Evolutionary conservation across 805 yeast genomes (phyloP).

Genomic region (Saturnispora serradocipensis): DNA sequence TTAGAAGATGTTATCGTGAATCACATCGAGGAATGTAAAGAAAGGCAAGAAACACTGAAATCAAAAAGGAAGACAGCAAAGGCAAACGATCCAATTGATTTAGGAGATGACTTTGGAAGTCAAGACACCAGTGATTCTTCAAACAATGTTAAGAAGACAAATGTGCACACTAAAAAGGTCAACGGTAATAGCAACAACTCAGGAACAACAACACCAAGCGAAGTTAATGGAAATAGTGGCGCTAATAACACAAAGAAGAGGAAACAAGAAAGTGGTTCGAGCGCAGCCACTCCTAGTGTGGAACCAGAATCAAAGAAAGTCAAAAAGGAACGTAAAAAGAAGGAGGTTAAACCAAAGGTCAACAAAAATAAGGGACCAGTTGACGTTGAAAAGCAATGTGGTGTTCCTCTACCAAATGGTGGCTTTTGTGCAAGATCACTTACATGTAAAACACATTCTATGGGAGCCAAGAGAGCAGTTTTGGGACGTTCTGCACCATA

Average conservation of each 20-base stretch:
- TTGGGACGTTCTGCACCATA: conserved; percentile 89
- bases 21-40: conserved; percentile 34
- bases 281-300: conserved; percentile 18
- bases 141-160: not conserved
- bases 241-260: not conserved
- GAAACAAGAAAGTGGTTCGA: not conserved
- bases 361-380: conserved; percentile 70
- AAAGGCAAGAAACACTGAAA: conserved; percentile 21
- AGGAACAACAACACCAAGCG: conserved; percentile 2
- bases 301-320: conserved; percentile 10
- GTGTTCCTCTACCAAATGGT: conserved; percentile 90
- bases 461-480: conserved; percentile 97
- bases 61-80: conserved; percentile 7
- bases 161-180: not conserved
- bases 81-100: not conserved
- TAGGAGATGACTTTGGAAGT: not conserved
- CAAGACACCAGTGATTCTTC: not conserved
- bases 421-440: conserved; percentile 92
- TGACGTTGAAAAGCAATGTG: conserved; percentile 91
- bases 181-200: conserved; percentile 12
- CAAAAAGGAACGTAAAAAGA: conserved; percentile 15
- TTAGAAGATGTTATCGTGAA: conserved; percentile 28
- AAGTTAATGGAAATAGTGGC: not conserved
- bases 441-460: conserved; percentile 95
- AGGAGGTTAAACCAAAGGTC: conserved; percentile 30